Base-by-base conservation (phyloP, 495 filamentous ascomycete species). In the Jackrogersella minutella region DNA sequence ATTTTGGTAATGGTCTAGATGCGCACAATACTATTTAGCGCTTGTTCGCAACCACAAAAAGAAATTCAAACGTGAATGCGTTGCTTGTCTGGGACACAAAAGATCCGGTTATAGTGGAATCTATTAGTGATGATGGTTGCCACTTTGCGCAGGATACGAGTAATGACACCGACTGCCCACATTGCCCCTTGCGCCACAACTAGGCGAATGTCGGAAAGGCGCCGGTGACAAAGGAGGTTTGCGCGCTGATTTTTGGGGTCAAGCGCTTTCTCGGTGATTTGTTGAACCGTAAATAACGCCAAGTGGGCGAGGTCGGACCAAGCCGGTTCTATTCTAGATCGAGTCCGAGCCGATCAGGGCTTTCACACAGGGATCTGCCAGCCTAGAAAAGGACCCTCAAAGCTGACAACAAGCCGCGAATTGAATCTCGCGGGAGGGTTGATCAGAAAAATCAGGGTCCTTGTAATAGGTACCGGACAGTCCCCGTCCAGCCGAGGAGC, bases 1-100 rank as follows among this genome's bases (percentile, higher is more conserved):
- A 87, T 78, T 78, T 88, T 87, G 72, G 81, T 84, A 37, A 97
- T 86, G 68, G 94, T 97, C 94, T 98, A 77, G 19, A 66, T 39
- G 41, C 44, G 26, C 30, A n/a, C 19, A 51, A 58, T 67, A 11
- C 39, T 69, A 70, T 58, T 69, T 58, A 66, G 43, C 55, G 52
- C 36, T 49, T 26, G 14, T 60, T 16, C 41, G 30, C 24, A 24
- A 14, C n/a, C 5, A 14, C 22, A 21, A 6, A 40, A 16, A 47
- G 11, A 21, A 33, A 40, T 36, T 6, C 44, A 69, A 30, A 68
- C 40, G 53, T 51, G 17, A 47, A 37, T 49, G 24, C 49, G 41
- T 17, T 28, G 21, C 53, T 17, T 26, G 30, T 30, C 9, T 24
- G 21, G 3, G 33, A 26, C 16, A 33, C 9, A 37, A 62, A 47